Conservation (phyloP, 139 green algal species). For the Chlorella vulgaris region DNA sequence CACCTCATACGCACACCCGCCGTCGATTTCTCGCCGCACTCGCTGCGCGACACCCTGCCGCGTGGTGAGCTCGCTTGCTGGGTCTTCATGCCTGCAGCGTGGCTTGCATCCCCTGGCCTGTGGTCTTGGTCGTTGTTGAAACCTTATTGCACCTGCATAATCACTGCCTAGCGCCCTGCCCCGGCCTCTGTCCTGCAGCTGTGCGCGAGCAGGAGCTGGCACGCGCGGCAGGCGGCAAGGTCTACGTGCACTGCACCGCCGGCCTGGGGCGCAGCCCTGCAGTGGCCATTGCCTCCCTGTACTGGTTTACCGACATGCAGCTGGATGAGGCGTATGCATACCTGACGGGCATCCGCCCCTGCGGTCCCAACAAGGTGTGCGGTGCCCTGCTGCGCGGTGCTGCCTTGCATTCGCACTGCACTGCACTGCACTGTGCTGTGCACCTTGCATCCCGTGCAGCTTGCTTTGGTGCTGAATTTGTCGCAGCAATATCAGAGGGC, state of each 20-base stretch:
- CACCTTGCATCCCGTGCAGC: neutral
- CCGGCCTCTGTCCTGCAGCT: neutral
- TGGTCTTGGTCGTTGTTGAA: too few relatives aligned
- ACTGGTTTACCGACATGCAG: conserved; percentile 51
- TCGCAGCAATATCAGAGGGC: neutral
- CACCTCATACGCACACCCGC: conserved; percentile 61
- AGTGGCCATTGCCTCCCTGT: conserved; percentile 24
- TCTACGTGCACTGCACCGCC: conserved; percentile 38
- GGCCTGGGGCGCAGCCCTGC: conserved; percentile 31
- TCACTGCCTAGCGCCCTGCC: too few relatives aligned
- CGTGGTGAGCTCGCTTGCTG: neutral
- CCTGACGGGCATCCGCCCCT: conserved; percentile 80
- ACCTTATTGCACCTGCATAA: too few relatives aligned
- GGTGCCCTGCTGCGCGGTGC: too few relatives aligned
- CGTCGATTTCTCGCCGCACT: conserved; percentile 72
- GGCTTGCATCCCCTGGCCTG: too few relatives aligned
- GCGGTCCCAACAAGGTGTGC: conserved; percentile 68
- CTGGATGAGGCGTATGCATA: conserved; percentile 75
- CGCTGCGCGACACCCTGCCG: conserved; percentile 70
- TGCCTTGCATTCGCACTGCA: too few relatives aligned
- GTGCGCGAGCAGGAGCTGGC: conserved; percentile 32
- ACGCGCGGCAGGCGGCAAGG: conserved; percentile 48
- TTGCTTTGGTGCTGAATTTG: too few relatives aligned
- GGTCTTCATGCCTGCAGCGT: too few relatives aligned
- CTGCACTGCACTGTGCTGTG: too few relatives aligned